phyloP scores from a whole-genome alignment of 192 early-diverging fungal species.

The Phlyctochytrium planicorne region DNA sequence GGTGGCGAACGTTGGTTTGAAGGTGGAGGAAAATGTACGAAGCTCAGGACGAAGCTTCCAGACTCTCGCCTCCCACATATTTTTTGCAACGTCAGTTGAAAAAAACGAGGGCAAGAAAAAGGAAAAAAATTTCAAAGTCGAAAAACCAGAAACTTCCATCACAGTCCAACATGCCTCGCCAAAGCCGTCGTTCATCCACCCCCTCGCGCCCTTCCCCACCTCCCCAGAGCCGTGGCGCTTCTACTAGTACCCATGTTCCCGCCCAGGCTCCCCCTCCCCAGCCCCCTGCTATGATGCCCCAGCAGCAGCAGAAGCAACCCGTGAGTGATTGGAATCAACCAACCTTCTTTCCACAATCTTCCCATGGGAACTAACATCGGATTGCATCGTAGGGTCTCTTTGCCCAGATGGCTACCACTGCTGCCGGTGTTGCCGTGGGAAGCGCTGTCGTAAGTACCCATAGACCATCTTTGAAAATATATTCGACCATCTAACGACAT shows the following conservation, averaged over 20 bases:
- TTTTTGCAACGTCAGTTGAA: not conserved
- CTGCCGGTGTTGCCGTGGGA: conserved; percentile 92
- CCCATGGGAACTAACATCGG: not conserved
- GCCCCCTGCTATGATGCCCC: conserved; percentile 33
- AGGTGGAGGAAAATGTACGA: no score
- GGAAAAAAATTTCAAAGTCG: not conserved
- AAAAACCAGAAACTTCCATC: conserved; percentile 29
- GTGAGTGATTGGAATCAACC: no score
- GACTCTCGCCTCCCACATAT: no score
- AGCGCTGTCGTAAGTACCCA: conserved; percentile 60
- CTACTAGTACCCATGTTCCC: conserved; percentile 48
- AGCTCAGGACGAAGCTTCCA: no score
- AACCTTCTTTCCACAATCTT: not conserved
- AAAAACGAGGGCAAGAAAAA: not conserved
- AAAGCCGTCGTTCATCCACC: conserved; percentile 54
- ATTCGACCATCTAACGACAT: conserved; percentile 4
- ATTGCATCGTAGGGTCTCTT: conserved; percentile 47
- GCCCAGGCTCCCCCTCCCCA: conserved; percentile 39
- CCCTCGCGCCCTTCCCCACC: conserved; percentile 51
- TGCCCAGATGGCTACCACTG: conserved; percentile 90
- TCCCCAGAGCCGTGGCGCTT: conserved; percentile 46
- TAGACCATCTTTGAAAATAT: not conserved
- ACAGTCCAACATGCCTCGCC: conserved; percentile 60
- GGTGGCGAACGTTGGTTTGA: no score
- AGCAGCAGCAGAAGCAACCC: conserved; percentile 11